Evolutionary conservation across 2,329 filamentous ascomycete genomes (phyloP).

Genomic region (Aureobasidium uvarum): DNA sequence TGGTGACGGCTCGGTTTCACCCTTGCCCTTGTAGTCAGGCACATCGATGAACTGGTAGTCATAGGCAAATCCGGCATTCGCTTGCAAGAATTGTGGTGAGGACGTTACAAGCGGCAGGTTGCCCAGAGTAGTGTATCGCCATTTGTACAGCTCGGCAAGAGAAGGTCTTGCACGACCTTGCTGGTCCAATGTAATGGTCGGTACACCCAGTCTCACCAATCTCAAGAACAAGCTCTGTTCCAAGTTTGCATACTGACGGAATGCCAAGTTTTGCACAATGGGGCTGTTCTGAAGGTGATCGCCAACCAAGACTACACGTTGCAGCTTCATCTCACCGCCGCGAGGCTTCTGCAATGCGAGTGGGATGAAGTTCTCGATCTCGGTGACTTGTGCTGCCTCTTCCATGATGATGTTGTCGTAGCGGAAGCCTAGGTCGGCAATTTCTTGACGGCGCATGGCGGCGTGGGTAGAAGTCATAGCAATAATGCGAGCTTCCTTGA

Average conservation of each 20-base stretch:
- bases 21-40: conserved; percentile 83
- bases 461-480: conserved; percentile 99
- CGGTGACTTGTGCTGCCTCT: conserved; percentile 96
- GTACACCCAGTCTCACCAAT: conserved; percentile 87
- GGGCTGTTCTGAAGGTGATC: conserved; percentile 97
- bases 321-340: conserved; percentile 69
- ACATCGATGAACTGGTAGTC: conserved; percentile 98
- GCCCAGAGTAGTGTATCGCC: conserved; percentile 80
- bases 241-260: conserved; percentile 91
- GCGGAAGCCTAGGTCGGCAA: conserved; percentile 86
- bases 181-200: conserved; percentile 82
- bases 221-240: conserved; percentile 94
- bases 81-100: conserved; percentile 68
- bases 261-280: conserved; percentile 89
- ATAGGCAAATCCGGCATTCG: conserved; percentile 88
- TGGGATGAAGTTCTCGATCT: conserved; percentile 95
- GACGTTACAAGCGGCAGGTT: conserved; percentile 73
- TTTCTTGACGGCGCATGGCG: conserved; percentile 88
- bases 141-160: conserved; percentile 86
- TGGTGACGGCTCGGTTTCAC: conserved; percentile 84
- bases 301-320: conserved; percentile 87
- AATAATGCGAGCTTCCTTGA: conserved; percentile 94
- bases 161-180: conserved; percentile 87
- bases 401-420: conserved; percentile 99
- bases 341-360: conserved; percentile 83